phyloP scores from a whole-genome alignment of 2,329 filamentous ascomycete species.

The Teratosphaeria viscida region DNA sequence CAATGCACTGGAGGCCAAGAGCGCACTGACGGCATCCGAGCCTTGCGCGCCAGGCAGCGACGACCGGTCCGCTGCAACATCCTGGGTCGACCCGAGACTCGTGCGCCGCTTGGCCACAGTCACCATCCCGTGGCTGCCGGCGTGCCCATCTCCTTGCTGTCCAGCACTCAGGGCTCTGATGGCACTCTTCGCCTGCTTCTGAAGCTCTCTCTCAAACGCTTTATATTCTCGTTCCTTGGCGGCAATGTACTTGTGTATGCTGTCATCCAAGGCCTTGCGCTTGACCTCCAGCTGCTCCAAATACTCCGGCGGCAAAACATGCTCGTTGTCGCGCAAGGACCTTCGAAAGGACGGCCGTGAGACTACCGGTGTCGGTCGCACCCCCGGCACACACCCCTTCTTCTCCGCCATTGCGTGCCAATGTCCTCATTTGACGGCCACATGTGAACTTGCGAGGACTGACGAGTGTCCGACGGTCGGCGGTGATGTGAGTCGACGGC shows the following conservation, averaged over 20 bases:
- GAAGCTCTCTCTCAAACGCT: slow-evolving; percentile 25
- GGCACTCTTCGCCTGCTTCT: slow-evolving; percentile 7
- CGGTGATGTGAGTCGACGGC: neutral
- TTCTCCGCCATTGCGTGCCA: slow-evolving; percentile 5
- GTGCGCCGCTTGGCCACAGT: slow-evolving; percentile 1
- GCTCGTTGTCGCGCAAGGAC: slow-evolving; percentile 7
- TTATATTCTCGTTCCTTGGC: slow-evolving; percentile 28
- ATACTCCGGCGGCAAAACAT: slow-evolving; percentile 20
- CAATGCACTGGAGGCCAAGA: slow-evolving; percentile 13
- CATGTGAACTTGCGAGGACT: neutral
- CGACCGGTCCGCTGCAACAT: neutral
- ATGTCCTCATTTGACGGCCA: neutral
- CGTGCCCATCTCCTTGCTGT: neutral
- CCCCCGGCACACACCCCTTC: neutral
- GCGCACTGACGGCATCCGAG: slow-evolving; percentile 13
- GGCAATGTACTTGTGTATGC: slow-evolving; percentile 29
- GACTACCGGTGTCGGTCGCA: neutral
- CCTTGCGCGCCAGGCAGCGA: slow-evolving; percentile 1
- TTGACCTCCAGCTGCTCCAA: slow-evolving; percentile 26
- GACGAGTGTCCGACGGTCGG: neutral
- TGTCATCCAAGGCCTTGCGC: slow-evolving; percentile 27
- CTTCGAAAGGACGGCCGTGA: slow-evolving; percentile 13
- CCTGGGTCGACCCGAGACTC: slow-evolving; percentile 4
- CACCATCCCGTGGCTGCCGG: slow-evolving; percentile 1
- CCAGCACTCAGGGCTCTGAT: neutral